phyloP scores from a whole-genome alignment of 345 rosid genomes.

The Firmiana major region DNA sequence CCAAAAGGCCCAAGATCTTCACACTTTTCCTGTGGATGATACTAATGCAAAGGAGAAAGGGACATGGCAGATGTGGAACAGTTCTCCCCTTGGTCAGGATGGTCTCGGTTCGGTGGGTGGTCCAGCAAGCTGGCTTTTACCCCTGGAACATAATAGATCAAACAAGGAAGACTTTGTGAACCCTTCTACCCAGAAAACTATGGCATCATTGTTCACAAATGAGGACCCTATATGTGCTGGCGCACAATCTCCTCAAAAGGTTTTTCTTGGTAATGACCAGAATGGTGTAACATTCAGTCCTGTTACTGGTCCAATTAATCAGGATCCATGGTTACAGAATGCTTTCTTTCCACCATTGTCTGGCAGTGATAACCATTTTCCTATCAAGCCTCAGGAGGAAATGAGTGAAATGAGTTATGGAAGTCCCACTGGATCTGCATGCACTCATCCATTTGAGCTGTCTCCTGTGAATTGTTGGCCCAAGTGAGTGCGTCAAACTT shows the following conservation, averaged over 20 bases:
- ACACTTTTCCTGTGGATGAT: slow-evolving; percentile 28
- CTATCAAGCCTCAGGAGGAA: slow-evolving; percentile 41
- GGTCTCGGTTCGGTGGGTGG: slow-evolving; percentile 52
- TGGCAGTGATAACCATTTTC: slow-evolving; percentile 40
- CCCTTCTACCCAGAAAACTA: slow-evolving; percentile 49
- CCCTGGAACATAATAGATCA: slow-evolving; percentile 40
- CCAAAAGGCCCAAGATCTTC: slow-evolving; percentile 40
- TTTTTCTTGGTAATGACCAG: slow-evolving; percentile 50
- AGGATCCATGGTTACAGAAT: slow-evolving; percentile 74
- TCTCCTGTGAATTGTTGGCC: slow-evolving; percentile 66
- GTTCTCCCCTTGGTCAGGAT: slow-evolving; percentile 73
- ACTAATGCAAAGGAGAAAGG: slow-evolving; percentile 45
- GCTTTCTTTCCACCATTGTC: slow-evolving; percentile 60
- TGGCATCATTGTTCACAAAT: slow-evolving; percentile 58
- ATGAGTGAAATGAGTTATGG: slow-evolving; percentile 46
- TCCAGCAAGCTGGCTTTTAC: slow-evolving; percentile 57
- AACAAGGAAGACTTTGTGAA: slow-evolving; percentile 50
- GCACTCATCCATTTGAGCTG: slow-evolving; percentile 48
- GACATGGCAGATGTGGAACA: slow-evolving; percentile 98
- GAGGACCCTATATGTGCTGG: slow-evolving; percentile 55
- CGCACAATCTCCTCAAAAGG: slow-evolving; percentile 60
- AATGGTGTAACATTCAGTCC: slow-evolving; percentile 60
- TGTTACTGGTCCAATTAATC: slow-evolving; percentile 45
- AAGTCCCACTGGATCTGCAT: slow-evolving; percentile 49
- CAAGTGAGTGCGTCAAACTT: slow-evolving; percentile 56